Evolutionary conservation across 805 yeast species (phyloP).

Genomic region (Pichia scutulata): DNA sequence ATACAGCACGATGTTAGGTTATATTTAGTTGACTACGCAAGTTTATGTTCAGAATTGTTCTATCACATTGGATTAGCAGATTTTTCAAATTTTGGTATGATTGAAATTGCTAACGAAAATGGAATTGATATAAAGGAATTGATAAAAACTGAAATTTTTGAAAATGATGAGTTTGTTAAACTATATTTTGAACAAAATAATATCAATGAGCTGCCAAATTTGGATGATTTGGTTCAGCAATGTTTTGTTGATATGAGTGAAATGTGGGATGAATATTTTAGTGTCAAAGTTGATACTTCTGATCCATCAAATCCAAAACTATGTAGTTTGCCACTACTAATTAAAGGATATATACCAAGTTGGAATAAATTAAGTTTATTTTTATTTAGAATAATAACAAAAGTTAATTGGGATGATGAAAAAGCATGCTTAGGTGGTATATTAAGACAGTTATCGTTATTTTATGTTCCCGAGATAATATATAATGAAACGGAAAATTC

Average conservation of each 20-base stretch:
- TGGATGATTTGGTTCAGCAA: conserved; percentile 9
- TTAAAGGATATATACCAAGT: conserved; percentile 58
- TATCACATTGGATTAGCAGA: conserved; percentile 75
- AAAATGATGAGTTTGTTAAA: conserved; percentile 12
- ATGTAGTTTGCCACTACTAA: conserved; percentile 55
- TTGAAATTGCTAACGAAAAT: conserved; percentile 29
- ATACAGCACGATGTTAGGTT: conserved; percentile 76
- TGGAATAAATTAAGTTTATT: conserved; percentile 59
- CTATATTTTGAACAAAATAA: background rate
- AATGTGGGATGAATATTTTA: conserved; percentile 80
- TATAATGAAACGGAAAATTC: conserved; percentile 20
- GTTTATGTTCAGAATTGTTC: conserved; percentile 58
- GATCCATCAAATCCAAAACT: conserved; percentile 34
- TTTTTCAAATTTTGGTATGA: conserved; percentile 73
- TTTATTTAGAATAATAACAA: conserved; percentile 50
- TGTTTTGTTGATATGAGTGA: conserved; percentile 44
- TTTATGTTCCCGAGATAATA: conserved; percentile 38
- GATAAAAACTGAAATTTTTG: conserved; percentile 30
- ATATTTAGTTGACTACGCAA: conserved; percentile 73
- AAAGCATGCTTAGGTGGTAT: conserved; percentile 59
- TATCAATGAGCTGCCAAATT: conserved; percentile 7
- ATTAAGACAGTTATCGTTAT: conserved; percentile 57
- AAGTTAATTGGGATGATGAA: conserved; percentile 63
- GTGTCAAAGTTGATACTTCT: conserved; percentile 34
- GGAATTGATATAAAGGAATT: conserved; percentile 30